phyloP scores from a whole-genome alignment of 345 rosid genomes.

The Salix brachista region DNA sequence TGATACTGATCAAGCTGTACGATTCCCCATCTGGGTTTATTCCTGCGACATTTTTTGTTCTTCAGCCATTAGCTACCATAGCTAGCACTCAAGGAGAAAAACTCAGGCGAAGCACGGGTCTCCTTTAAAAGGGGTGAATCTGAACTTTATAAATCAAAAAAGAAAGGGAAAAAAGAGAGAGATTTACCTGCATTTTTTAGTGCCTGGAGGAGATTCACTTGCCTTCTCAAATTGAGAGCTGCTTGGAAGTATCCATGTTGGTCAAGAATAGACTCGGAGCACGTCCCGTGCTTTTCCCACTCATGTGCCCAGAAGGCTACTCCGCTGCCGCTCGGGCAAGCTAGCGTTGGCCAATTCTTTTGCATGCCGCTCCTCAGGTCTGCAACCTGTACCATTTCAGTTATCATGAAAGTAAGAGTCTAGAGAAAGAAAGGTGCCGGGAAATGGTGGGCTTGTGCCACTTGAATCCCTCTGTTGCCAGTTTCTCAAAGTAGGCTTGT shows the following conservation, averaged over 20 bases:
- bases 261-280: constrained; percentile 69
- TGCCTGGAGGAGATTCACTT: constrained; percentile 49
- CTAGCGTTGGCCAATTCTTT: constrained; percentile 72
- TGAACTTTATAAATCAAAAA: background rate
- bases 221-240: constrained; percentile 48
- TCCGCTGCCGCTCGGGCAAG: constrained; percentile 72
- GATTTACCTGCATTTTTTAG: constrained; percentile 53
- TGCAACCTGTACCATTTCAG: constrained; percentile 32
- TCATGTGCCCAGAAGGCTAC: constrained; percentile 76
- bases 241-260: constrained; percentile 67
- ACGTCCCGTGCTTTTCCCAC: constrained; percentile 96
- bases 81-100: background rate
- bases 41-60: constrained; percentile 33
- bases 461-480: background rate
- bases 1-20: constrained; percentile 52
- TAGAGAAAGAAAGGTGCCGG: background rate
- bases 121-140: background rate
- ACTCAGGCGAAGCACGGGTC: background rate
- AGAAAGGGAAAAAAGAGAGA: background rate
- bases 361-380: constrained; percentile 54
- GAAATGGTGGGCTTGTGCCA: background rate
- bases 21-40: constrained; percentile 52
- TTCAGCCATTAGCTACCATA: background rate
- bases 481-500: background rate
- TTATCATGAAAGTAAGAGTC: background rate